Conservation (phyloP, 2,329 filamentous ascomycete genomes). For the Ampelomyces quisqualis region DNA sequence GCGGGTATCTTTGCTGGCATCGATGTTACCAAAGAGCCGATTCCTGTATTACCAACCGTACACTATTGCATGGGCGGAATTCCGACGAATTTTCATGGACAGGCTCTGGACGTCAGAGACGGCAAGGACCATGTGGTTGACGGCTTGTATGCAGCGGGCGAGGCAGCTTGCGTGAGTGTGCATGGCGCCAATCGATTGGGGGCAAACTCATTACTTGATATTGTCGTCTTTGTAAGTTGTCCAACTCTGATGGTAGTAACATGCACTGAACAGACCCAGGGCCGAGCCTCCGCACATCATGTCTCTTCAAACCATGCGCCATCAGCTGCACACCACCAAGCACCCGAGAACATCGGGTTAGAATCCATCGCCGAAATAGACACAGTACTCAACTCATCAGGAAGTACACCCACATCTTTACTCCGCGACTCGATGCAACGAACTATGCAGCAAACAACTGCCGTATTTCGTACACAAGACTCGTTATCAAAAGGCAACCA, state of each 20-base stretch:
- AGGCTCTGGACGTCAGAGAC: conserved; percentile 46
- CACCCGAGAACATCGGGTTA: conserved; percentile 40
- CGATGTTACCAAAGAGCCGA: conserved; percentile 52
- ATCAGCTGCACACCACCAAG: conserved; percentile 38
- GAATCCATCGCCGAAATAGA: conserved; percentile 41
- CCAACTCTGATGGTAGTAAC: background rate
- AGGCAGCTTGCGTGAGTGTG: conserved; percentile 53
- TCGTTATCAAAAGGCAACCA: conserved; percentile 40
- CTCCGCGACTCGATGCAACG: conserved; percentile 49
- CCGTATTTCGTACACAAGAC: conserved; percentile 49
- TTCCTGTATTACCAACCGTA: conserved; percentile 54
- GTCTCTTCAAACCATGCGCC: conserved; percentile 45
- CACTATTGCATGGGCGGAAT: conserved; percentile 57
- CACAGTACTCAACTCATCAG: conserved; percentile 40
- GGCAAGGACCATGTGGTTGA: conserved; percentile 47
- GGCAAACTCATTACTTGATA: conserved; percentile 53
- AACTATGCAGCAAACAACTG: conserved; percentile 50
- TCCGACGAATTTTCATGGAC: conserved; percentile 53
- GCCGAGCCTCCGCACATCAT: conserved; percentile 49
- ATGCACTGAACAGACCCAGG: conserved; percentile 21
- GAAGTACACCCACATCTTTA: conserved; percentile 42
- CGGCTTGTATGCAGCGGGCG: conserved; percentile 52
- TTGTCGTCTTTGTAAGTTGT: conserved; percentile 49
- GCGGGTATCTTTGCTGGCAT: conserved; percentile 54
- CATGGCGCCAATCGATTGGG: conserved; percentile 53